Conservation (phyloP, 768 basidiomycete species). For the Pleurotus sapidus region DNA sequence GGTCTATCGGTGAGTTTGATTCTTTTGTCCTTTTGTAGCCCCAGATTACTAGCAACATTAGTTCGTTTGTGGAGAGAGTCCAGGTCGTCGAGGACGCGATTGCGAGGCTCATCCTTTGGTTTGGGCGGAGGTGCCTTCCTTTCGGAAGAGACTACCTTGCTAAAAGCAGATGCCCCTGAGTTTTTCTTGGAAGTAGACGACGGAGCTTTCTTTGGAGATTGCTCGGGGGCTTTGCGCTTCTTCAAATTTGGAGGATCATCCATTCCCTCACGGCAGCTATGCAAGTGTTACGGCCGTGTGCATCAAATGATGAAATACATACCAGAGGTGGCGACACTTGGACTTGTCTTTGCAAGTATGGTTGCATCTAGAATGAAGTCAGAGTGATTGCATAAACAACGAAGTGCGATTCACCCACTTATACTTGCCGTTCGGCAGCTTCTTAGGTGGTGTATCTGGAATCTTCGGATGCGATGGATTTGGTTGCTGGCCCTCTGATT, state of each 20-base stretch:
- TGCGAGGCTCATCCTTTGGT: slow-evolving; percentile 21
- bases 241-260: slow-evolving; percentile 38
- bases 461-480: slow-evolving; percentile 1
- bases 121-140: slow-evolving; percentile 8
- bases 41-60: slow-evolving; percentile 34
- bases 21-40: slow-evolving; percentile 35
- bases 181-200: background rate
- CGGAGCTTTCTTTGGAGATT: slow-evolving; percentile 6
- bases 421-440: slow-evolving; percentile 62
- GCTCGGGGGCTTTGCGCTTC: slow-evolving; percentile 12
- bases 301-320: slow-evolving; percentile 13
- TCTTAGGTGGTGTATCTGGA: slow-evolving; percentile 22
- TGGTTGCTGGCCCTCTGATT: slow-evolving; percentile 1
- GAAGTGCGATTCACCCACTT: slow-evolving; percentile 38
- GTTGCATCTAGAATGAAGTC: slow-evolving; percentile 53
- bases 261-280: slow-evolving; percentile 76
- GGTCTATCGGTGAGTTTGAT: slow-evolving; percentile 35
- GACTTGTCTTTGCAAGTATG: slow-evolving; percentile 79
- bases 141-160: slow-evolving; percentile 1
- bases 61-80: slow-evolving; percentile 42
- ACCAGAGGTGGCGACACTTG: slow-evolving; percentile 79
- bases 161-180: background rate
- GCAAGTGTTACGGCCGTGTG: slow-evolving; percentile 5
- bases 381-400: background rate
- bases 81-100: slow-evolving; percentile 33